phyloP scores from a whole-genome alignment of 805 yeast genomes.

The Sugiyamaella chiloensis region DNA sequence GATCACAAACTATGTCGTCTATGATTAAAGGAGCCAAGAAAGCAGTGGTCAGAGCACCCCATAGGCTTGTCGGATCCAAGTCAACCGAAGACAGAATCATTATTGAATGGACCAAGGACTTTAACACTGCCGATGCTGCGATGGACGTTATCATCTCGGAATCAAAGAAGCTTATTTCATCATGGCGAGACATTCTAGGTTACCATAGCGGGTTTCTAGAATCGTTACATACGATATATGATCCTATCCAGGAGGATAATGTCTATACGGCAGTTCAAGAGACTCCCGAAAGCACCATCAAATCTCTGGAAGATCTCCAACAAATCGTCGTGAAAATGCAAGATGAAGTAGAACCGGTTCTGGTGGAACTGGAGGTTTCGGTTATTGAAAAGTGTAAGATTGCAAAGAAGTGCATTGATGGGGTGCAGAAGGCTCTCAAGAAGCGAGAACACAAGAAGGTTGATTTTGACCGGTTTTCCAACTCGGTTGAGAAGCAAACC shows the following conservation, averaged over 20 bases:
- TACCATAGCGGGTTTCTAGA: slow-evolving; percentile 23
- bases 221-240: slow-evolving; percentile 23
- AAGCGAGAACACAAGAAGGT: slow-evolving; percentile 38
- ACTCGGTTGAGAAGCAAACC: slow-evolving; percentile 31
- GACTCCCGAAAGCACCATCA: slow-evolving; percentile 29
- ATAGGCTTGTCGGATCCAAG: slow-evolving; percentile 34
- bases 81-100: slow-evolving; percentile 34
- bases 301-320: slow-evolving; percentile 28
- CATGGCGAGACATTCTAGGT: slow-evolving; percentile 27
- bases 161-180: slow-evolving; percentile 23
- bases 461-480: slow-evolving; percentile 35
- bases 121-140: slow-evolving; percentile 33
- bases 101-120: slow-evolving; percentile 35
- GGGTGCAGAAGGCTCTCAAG: slow-evolving; percentile 32
- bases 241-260: slow-evolving; percentile 30
- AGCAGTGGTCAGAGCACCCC: slow-evolving; percentile 37
- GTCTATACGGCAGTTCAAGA: slow-evolving; percentile 29
- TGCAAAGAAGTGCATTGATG: slow-evolving; percentile 28
- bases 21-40: slow-evolving; percentile 35
- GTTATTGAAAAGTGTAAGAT: slow-evolving; percentile 24
- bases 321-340: slow-evolving; percentile 24
- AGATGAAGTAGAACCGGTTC: slow-evolving; percentile 25
- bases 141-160: slow-evolving; percentile 26
- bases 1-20: slow-evolving; percentile 3
- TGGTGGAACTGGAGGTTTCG: slow-evolving; percentile 24